phyloP scores from a whole-genome alignment of 768 basidiomycete species.

The Agaricus sinodeliciosus region DNA sequence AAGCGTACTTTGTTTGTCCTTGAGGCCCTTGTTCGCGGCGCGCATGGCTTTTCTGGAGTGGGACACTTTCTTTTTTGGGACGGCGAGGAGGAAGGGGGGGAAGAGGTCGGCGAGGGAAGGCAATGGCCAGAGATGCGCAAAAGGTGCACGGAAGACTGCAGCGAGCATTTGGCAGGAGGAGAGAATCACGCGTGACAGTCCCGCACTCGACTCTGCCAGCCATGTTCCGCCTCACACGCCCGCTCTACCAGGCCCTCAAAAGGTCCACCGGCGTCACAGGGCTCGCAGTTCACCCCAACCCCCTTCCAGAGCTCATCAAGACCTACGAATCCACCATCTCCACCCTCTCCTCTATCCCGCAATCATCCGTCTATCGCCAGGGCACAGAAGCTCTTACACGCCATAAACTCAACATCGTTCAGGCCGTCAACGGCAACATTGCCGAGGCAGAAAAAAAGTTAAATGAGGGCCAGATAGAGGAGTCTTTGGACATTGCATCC shows the following conservation, averaged over 20 bases:
- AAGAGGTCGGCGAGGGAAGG: constrained; percentile 61
- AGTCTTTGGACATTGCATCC: constrained; percentile 73
- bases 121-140: constrained; percentile 18
- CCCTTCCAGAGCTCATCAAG: constrained; percentile 68
- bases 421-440: constrained; percentile 62
- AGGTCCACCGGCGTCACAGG: constrained; percentile 84
- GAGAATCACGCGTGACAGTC: constrained; percentile 20
- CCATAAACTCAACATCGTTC: constrained; percentile 69
- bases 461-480: constrained; percentile 83
- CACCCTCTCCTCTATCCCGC: constrained; percentile 64
- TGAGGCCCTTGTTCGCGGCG: constrained; percentile 87
- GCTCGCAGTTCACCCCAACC: constrained; percentile 76
- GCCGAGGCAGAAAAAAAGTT: constrained; percentile 64
- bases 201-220: not conserved
- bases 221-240: constrained; percentile 77
- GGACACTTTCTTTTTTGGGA: constrained; percentile 90
- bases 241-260: constrained; percentile 58
- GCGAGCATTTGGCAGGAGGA: constrained; percentile 24
- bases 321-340: constrained; percentile 77
- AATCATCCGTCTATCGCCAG: constrained; percentile 83
- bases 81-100: constrained; percentile 84
- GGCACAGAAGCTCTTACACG: constrained; percentile 80
- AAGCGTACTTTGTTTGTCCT: constrained; percentile 82
- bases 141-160: constrained; percentile 13
- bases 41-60: constrained; percentile 96